Percentiles rank a stretch among this genome's conserved stretches.
Evolutionary conservation across 1,139 yeast species (phyloP).

Genomic region (Martiniozyma asiatica): DNA sequence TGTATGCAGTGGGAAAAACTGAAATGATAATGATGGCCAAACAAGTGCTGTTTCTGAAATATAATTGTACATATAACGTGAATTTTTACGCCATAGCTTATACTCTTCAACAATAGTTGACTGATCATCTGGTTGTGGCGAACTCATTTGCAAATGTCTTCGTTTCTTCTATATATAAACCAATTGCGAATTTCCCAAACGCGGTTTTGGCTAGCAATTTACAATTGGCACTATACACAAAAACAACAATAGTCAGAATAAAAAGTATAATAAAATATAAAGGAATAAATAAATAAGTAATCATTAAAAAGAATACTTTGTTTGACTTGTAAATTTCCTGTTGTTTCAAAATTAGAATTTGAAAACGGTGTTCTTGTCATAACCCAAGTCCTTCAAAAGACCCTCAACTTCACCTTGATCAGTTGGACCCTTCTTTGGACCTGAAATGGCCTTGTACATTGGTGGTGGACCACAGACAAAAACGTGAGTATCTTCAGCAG

Average conservation of each 20-base stretch:
- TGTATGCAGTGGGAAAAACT: conserved; percentile 51
- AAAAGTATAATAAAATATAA: too few relatives aligned
- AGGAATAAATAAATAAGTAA: background rate
- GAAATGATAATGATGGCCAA: conserved; percentile 73
- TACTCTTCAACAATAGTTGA: conserved; percentile 55
- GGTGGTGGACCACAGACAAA: conserved; percentile 93
- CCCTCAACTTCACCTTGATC: conserved; percentile 96
- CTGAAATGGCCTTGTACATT: conserved; percentile 74
- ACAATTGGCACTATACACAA: background rate
- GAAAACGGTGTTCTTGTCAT: conserved; percentile 75
- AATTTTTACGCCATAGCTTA: conserved; percentile 67
- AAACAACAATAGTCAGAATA: background rate
- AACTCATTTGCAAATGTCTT: too few relatives aligned
- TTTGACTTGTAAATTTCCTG: too few relatives aligned
- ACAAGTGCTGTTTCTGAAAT: conserved; percentile 67
- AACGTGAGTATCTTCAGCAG: conserved; percentile 46
- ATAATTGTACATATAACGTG: conserved; percentile 70
- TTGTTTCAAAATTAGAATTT: too few relatives aligned
- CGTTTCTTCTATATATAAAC: too few relatives aligned
- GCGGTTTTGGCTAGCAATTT: too few relatives aligned
- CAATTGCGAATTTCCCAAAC: too few relatives aligned
- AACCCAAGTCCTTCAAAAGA: conserved; percentile 77
- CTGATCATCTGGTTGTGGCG: conserved; percentile 23
- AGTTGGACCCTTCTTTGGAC: conserved; percentile 69
- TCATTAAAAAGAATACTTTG: background rate